Conservation (phyloP, 179 eudicot species). For the Silene vulgaris region DNA sequence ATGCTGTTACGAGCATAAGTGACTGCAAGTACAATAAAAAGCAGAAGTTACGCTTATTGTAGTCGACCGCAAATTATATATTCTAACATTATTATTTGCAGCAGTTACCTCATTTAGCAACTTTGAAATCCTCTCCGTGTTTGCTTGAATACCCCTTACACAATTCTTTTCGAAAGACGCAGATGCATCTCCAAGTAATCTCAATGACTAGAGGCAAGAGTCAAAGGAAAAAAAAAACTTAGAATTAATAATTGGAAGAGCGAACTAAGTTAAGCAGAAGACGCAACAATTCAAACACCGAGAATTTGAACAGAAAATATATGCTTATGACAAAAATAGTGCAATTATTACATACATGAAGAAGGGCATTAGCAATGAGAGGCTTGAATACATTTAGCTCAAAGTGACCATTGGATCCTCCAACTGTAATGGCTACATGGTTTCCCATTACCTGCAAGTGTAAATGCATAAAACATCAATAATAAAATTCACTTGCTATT, state of each 20-base stretch:
- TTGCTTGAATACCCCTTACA: conserved; percentile 88
- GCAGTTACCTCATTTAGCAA: conserved; percentile 66
- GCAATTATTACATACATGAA: conserved; percentile 47
- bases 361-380: conserved; percentile 79
- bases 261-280: background rate
- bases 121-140: conserved; percentile 76
- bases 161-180: conserved; percentile 95
- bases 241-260: background rate
- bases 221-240: background rate
- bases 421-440: conserved; percentile 89
- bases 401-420: conserved; percentile 98
- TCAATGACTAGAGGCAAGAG: conserved; percentile 53
- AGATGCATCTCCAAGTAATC: conserved; percentile 90
- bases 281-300: background rate
- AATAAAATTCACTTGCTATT: conserved; percentile 2
- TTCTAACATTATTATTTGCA: background rate
- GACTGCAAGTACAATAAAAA: conserved; percentile 49
- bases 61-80: background rate
- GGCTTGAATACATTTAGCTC: conserved; percentile 98
- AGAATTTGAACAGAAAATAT: background rate
- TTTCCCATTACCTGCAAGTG: conserved; percentile 87
- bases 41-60: conserved; percentile 13
- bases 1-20: conserved; percentile 92
- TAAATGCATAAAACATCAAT: conserved; percentile 15
- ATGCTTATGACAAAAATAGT: background rate